phyloP scores from a whole-genome alignment of 2,329 filamentous ascomycete genomes.

The Penicillium olsonii region DNA sequence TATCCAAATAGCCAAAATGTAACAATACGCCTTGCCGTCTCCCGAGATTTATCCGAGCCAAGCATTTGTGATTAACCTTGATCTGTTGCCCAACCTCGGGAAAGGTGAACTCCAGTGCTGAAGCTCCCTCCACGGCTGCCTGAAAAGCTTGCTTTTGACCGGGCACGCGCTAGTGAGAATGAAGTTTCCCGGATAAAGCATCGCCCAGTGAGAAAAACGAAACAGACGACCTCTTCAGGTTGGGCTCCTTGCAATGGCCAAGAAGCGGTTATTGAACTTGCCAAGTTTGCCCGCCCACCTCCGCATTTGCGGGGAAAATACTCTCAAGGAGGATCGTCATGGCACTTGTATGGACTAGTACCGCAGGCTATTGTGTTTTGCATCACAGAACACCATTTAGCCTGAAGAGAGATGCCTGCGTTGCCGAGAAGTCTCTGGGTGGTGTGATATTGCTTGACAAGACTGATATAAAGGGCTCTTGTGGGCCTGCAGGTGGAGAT shows the following conservation, averaged over 20 bases:
- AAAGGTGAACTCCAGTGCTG: too few relatives aligned
- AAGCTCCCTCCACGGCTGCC: too few relatives aligned
- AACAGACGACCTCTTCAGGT: too few relatives aligned
- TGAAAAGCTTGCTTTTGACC: too few relatives aligned
- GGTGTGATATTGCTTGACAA: not conserved
- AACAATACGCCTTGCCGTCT: too few relatives aligned
- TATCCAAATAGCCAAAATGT: constrained; percentile 14
- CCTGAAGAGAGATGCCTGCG: constrained; percentile 15
- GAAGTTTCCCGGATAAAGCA: too few relatives aligned
- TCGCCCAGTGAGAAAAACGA: too few relatives aligned
- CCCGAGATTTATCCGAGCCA: not conserved
- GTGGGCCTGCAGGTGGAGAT: not conserved
- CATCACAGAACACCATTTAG: constrained; percentile 8
- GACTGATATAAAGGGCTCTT: constrained; percentile 8
- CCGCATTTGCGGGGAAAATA: constrained; percentile 17
- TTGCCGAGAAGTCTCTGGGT: not conserved
- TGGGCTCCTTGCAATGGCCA: not conserved
- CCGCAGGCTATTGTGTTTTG: not conserved
- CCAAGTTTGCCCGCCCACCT: not conserved
- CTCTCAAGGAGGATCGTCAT: not conserved
- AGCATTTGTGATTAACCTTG: not conserved
- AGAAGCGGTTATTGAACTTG: not conserved
- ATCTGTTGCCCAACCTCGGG: too few relatives aligned
- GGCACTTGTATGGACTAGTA: not conserved
- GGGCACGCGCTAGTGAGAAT: too few relatives aligned